Evolutionary conservation across 306 rosid genomes (phyloP), one percentile per base, ranked within the genome.

Genomic region (Gillenia trifoliata): DNA sequence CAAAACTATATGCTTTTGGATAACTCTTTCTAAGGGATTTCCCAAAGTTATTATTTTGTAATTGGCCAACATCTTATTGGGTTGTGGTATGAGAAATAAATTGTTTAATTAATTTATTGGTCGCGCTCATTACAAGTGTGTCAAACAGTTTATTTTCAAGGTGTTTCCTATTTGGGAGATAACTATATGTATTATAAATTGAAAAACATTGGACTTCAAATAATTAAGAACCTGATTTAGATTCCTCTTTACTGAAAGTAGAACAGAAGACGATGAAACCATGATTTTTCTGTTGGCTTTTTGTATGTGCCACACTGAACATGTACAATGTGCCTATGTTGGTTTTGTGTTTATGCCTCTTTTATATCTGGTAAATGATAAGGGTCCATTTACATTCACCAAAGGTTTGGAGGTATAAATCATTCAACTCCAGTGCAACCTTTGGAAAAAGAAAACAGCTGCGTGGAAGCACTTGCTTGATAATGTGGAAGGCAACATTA

Each of bases 401-500:
- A 47, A 47, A 47, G 20, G 15, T 47, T 47, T 47, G 52, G 52
- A 47, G 52, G 20, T 47, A 47, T 47, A 47, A 47, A 47, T 47
- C 17, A 45, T 47, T 47, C 52, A 16, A 47, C 52, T 47, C 52
- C 52, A 47, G 52, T 47, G 52, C 52, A 47, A 16, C 52, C 52
- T 47, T 47, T 16, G 8, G 52, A 47, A 47, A 47, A 47, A 0
- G 52, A 47, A 47, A 41, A 60, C 25, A 11, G 59, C 11, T 17
- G 52, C 22, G 52, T 34, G 64, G 31, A 71, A 26, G 34, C 17
- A 15, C 30, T 56, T 55, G 1, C 26, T 36, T 36, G 74, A 59
- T 60, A 72, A 65, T 33, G 68, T 10, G 68, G 68, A 63, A 63
- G 45, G 45, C 25, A 31, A 31, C 68, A 63, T 31, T 63, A 19